These are phyloP conservation scores for Penicillium riverlandense DNA, from an alignment of 495 filamentous ascomycete species.

Conservation along the genomic window DNA sequence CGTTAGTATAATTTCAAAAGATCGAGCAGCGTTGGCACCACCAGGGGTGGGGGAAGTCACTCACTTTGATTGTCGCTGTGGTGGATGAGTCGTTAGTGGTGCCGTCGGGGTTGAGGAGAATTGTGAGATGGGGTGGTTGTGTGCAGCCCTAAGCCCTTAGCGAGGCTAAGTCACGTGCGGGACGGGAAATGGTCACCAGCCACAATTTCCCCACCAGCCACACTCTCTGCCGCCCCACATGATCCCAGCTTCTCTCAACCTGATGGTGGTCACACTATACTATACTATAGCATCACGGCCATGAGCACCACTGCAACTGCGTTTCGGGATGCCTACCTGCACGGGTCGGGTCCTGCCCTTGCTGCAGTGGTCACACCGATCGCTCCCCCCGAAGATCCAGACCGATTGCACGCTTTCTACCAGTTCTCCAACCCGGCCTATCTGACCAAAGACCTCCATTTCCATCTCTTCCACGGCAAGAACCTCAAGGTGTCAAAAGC, in stretches of 20 bases:
- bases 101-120: constrained; percentile 37
- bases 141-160: constrained; percentile 30
- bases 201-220: constrained; percentile 1
- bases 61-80: constrained; percentile 51
- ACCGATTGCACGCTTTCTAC: constrained; percentile 55
- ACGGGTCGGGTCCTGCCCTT: constrained; percentile 55
- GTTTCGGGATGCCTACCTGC: constrained; percentile 51
- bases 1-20: constrained; percentile 20
- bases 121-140: constrained; percentile 36
- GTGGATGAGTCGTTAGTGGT: constrained; percentile 42
- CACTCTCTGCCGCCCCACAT: neutral
- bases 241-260: neutral
- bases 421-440: constrained; percentile 52
- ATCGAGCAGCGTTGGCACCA: constrained; percentile 1
- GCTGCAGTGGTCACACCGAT: constrained; percentile 65
- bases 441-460: constrained; percentile 52
- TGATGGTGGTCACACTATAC: too few relatives aligned
- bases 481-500: constrained; percentile 47
- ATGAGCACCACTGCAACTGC: constrained; percentile 61
- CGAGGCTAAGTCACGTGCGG: too few relatives aligned
- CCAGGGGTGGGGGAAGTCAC: constrained; percentile 17
- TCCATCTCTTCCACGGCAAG: constrained; percentile 52
- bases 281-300: too few relatives aligned
- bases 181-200: neutral
- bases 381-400: constrained; percentile 44